Conservation (phyloP, 1,284 basidiomycete species). For the Schizopora paradoxa region DNA sequence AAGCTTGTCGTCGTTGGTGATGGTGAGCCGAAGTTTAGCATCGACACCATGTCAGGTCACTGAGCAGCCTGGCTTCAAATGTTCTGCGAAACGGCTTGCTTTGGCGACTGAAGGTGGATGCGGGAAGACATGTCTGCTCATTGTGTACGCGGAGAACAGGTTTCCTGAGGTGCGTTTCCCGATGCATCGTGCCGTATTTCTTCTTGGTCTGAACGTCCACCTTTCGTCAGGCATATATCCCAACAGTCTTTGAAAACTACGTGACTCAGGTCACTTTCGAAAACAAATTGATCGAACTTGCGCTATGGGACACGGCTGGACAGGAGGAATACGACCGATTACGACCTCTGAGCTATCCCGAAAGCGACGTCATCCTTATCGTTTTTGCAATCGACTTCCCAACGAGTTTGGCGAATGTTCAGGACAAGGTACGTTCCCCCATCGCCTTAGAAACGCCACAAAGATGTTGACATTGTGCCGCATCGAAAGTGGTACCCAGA, state of each 20-base stretch:
- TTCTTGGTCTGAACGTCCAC: background rate
- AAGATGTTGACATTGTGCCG: background rate
- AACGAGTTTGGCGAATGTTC: conserved; percentile 89
- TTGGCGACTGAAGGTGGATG: conserved; percentile 66
- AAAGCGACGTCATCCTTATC: conserved; percentile 94
- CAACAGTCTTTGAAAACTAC: conserved; percentile 98
- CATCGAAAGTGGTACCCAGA: conserved; percentile 88
- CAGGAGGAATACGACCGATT: conserved; percentile 98
- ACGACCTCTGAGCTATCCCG: conserved; percentile 91
- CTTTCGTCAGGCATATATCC: conserved; percentile 78
- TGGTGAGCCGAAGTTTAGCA: conserved; percentile 50
- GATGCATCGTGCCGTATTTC: conserved; percentile 18
- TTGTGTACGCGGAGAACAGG: conserved; percentile 94
- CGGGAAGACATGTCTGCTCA: conserved; percentile 88
- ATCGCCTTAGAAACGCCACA: conserved; percentile 11
- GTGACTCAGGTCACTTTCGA: conserved; percentile 88
- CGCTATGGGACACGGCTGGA: conserved; percentile 97
- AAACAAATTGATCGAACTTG: conserved; percentile 87
- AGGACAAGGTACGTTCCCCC: conserved; percentile 69
- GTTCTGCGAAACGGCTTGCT: background rate
- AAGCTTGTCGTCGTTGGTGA: conserved; percentile 91
- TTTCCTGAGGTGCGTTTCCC: conserved; percentile 82
- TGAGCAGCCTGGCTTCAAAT: background rate
- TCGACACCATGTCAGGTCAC: conserved; percentile 25
- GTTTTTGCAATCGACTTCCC: conserved; percentile 98